Evolutionary conservation across 441 rosid species (phyloP), one percentile per base, ranked within the genome.

Genomic region (Corymbia calophylla): DNA sequence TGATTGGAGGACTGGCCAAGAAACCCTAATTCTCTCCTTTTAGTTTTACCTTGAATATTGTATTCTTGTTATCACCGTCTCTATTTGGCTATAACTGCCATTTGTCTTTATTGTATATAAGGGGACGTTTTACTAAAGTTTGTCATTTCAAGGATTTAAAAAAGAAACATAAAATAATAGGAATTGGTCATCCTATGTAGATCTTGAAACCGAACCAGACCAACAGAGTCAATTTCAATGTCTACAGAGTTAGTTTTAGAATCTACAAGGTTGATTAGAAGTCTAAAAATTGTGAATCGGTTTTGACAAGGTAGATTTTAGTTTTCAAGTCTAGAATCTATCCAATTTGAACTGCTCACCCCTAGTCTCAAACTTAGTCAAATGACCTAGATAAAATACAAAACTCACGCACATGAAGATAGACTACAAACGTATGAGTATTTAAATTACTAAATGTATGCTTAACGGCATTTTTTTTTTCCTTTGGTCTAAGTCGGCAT

Each of bases 111-210:
- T 39, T 23, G 84, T 39, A 39, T 1, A 73, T 23, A 21, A 44
- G 18, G 27, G 10, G 9, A 23, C 6, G 1, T 44, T 39, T 39
- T 73, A 73, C n/a, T 39, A 39, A 13, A 39, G 16, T 73, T 73
- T 73, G 5, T 39, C n/a, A 44, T 39, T 73, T 73, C 27, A 11
- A 10, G 5, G 9, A 19, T 35, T 35, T 9, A 19, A 21, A 19
- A 10, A 18, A 3, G 8, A 70, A 44, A 35, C 3, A 9, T 35
- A 35, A 39, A 39, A 70, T 0, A 19, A 35, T 19, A 32, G 8
- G 17, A 21, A 21, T 39, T 6, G 29, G 3, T 11, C 2, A 3
- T 73, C 82, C 9, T 0, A 3, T 3, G 8, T 39, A 21, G 0
- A 35, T 3, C 82, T 12, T 39, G 0, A 21, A 73, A 21, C 1